Evolutionary conservation across 31 red algal genomes (phyloP), one percentile per base, ranked within the genome.

Genomic region (Odonthalia washingtoniensis): DNA sequence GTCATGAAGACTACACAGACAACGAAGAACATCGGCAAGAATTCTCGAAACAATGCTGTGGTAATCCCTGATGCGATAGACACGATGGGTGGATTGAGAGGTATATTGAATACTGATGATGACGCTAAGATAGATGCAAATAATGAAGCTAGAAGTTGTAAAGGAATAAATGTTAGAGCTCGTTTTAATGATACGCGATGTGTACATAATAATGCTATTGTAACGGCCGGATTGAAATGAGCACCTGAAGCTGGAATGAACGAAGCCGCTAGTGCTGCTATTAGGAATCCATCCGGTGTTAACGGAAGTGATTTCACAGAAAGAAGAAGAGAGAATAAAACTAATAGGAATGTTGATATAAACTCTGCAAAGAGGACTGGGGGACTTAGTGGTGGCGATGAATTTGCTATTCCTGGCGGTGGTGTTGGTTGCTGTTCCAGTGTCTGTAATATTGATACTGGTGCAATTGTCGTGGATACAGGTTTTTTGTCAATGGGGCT

Each of bases 1-100:
- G 90, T 92, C 30, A 85, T 81, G 72, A 86, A 92, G 1, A 92
- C 75, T 40, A 86, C 76, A 41, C 57, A 66, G 1, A 92, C 90
- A 76, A 92, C 86, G 37, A 92, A 81, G 40, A 92, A 92, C 90
- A 92, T 92, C 28, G 90, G 90, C 36, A 92, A 77, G 12, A 86
- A 61, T 75, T 92, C 90, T 1, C 63, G 74, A 61, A 86, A 85
- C 46, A 92, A 92, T 0, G 90, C 81, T 37, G 33, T 34, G 1
- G 67, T 74, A 24, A 44, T 53, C 4, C 65, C 75, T 69, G 57
- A 63, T 5, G 82, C 68, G 24, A 92, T 78, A 31, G 81, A 81
- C n/a, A n/a, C n/a, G n/a, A n/a, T n/a, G 27, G 57, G 43, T 72
- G 85, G 85, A 6, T 46, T 28, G 3, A 92, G 65, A 1, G 74